phyloP scores from a whole-genome alignment of 2,329 filamentous ascomycete genomes.

The Claviceps sp. region DNA sequence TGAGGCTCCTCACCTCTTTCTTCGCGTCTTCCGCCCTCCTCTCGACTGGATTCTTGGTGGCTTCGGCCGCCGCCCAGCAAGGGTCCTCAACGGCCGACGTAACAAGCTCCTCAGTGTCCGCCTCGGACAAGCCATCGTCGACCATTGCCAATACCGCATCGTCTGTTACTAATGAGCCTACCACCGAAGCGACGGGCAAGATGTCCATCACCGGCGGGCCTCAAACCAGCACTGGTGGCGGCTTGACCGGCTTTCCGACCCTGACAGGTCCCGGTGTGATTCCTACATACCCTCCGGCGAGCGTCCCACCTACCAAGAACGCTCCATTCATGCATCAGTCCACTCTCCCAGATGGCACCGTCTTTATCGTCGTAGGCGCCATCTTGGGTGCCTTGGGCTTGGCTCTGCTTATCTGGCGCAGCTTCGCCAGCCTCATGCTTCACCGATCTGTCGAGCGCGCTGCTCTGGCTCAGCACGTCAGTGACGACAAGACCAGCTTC shows the following conservation, averaged over 20 bases:
- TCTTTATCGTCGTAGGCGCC: conserved; percentile 90
- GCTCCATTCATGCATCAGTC: conserved; percentile 91
- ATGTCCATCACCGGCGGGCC: conserved; percentile 11
- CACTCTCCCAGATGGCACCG: conserved; percentile 73
- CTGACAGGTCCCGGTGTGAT: conserved; percentile 26
- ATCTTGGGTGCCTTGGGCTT: conserved; percentile 72
- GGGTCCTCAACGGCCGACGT: conserved; percentile 2
- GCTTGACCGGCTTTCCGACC: conserved; percentile 25
- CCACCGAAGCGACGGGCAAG: conserved; percentile 6
- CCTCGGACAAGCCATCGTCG: conserved; percentile 2
- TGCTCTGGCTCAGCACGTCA: conserved; percentile 57
- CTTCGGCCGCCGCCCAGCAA: conserved; percentile 20
- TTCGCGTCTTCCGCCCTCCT: conserved; percentile 15
- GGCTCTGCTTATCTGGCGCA: conserved; percentile 78
- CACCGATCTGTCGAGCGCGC: conserved; percentile 84
- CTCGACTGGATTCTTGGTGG: conserved; percentile 15
- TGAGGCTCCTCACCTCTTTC: conserved; percentile 16
- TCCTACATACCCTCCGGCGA: conserved; percentile 53
- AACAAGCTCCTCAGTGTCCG: conserved; percentile 6
- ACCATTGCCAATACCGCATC: conserved; percentile 11
- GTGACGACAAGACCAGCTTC: conserved; percentile 57
- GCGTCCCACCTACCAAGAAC: conserved; percentile 67
- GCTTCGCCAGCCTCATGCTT: conserved; percentile 75
- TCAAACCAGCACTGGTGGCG: conserved; percentile 9
- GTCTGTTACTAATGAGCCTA: neutral